These are phyloP conservation scores for Flaveria sonorensis DNA, from an alignment of 129 eudicot species.

Conservation along the genomic window DNA sequence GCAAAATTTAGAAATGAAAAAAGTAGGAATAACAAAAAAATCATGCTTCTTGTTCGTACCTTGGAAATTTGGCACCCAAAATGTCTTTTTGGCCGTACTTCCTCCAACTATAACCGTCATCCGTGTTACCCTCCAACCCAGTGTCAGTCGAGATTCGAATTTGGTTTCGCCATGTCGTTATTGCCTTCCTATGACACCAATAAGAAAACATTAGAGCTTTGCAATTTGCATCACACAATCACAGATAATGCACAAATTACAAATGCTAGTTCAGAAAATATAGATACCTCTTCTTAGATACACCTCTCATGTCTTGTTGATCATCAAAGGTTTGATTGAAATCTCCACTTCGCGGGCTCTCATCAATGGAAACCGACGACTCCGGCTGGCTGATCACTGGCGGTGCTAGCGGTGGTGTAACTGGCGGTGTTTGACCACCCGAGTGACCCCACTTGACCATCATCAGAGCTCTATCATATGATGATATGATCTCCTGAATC, in stretches of 20 bases:
- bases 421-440: slow-evolving; percentile 40
- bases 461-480: slow-evolving; percentile 68
- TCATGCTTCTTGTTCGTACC: background rate
- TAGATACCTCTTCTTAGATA: slow-evolving; percentile 63
- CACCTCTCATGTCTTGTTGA: slow-evolving; percentile 37
- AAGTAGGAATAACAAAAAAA: background rate
- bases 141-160: slow-evolving; percentile 53
- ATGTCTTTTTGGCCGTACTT: slow-evolving; percentile 97
- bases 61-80: slow-evolving; percentile 76
- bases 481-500: slow-evolving; percentile 56
- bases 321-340: slow-evolving; percentile 29
- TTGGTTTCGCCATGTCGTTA: slow-evolving; percentile 70
- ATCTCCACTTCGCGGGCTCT: slow-evolving; percentile 61
- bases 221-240: slow-evolving; percentile 2
- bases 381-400: slow-evolving; percentile 40
- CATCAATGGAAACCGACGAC: slow-evolving; percentile 58
- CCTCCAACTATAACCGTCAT: slow-evolving; percentile 94
- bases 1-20: background rate
- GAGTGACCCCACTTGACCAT: slow-evolving; percentile 59
- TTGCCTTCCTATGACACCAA: slow-evolving; percentile 57
- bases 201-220: slow-evolving; percentile 12
- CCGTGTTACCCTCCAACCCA: slow-evolving; percentile 71
- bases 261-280: background rate
- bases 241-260: background rate
- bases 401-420: slow-evolving; percentile 33